These are phyloP conservation scores for Helianthus tuberosus DNA, from an alignment of 129 eudicot species.

Conservation along the genomic window DNA sequence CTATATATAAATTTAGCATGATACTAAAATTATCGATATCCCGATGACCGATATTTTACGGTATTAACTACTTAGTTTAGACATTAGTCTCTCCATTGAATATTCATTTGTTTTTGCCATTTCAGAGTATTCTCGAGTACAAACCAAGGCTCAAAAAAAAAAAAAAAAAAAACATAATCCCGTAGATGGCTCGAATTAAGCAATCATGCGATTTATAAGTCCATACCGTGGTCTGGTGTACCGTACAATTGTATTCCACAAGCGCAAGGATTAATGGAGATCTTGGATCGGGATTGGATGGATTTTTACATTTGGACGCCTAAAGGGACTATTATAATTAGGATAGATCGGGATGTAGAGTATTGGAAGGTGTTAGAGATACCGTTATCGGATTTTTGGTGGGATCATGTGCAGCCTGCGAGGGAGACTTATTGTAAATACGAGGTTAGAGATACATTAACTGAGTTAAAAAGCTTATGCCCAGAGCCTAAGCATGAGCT, in stretches of 20 bases:
- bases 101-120: conserved; percentile 4
- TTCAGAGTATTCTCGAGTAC: conserved; percentile 16
- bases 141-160: conserved; percentile 3
- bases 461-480: conserved; percentile 48
- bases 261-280: conserved; percentile 90
- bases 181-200: conserved; percentile 11
- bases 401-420: conserved; percentile 73
- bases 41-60: no score
- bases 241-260: conserved; percentile 74
- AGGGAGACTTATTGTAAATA: conserved; percentile 51
- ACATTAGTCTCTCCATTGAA: not conserved
- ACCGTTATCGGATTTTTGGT: conserved; percentile 84
- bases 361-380: conserved; percentile 68
- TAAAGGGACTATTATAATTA: conserved; percentile 78
- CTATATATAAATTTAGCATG: no score
- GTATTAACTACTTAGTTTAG: no score
- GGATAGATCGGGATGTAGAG: conserved; percentile 65
- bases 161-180: not conserved
- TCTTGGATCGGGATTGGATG: conserved; percentile 86
- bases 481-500: conserved; percentile 75
- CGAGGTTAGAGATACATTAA: conserved; percentile 54
- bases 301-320: conserved; percentile 89
- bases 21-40: no score
- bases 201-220: conserved; percentile 23
- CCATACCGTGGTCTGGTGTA: conserved; percentile 51